Evolutionary conservation across 768 basidiomycete species (phyloP), one percentile per base, ranked within the genome.

Genomic region (Mycena filopes): DNA sequence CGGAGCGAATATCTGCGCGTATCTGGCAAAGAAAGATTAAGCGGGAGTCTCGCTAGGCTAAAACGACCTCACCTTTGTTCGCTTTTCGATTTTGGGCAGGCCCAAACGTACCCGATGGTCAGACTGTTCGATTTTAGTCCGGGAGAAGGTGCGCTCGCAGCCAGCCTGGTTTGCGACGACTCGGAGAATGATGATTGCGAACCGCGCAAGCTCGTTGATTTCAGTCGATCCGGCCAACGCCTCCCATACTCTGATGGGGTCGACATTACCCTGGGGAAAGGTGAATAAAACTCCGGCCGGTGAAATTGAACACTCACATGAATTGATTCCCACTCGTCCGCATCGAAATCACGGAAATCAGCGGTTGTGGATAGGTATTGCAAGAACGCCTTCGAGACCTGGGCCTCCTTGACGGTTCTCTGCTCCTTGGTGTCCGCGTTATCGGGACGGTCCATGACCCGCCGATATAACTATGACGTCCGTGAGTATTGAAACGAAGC

Each of bases 101-200:
- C 53, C 53, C 2, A 62, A 46, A 11, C 53, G 23, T n/a, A 28
- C 33, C 10, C 53, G 60, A 16, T 23, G 60, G n/a, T 55, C 60
- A 6, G 60, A 40, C 25, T 62, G 60, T 8, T 62, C 60, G 18
- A 62, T 51, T 48, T 62, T 62, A 0, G 60, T 55, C 3, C 60
- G 4, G 1, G 60, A 62, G 38, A 62, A 62, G 11, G 53, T 55
- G 1, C 60, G 46, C 38, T 62, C 60, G 28, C 51, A 54, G 13
- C 60, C 60, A 4, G 53, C 60, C 28, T 62, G 53, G 31, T 62
- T 62, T 3, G 38, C 60, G 4, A 62, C 60, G 6, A 62, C 48
- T 1, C 1, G 18, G 6, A 62, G 53, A 1, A 62, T 55, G 5
- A 3, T 6, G 10, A 62, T 23, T 0, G 60, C 60, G 23, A 62